phyloP scores from a whole-genome alignment of 2,329 filamentous ascomycete genomes.

The Emericellopsis atlantica region DNA sequence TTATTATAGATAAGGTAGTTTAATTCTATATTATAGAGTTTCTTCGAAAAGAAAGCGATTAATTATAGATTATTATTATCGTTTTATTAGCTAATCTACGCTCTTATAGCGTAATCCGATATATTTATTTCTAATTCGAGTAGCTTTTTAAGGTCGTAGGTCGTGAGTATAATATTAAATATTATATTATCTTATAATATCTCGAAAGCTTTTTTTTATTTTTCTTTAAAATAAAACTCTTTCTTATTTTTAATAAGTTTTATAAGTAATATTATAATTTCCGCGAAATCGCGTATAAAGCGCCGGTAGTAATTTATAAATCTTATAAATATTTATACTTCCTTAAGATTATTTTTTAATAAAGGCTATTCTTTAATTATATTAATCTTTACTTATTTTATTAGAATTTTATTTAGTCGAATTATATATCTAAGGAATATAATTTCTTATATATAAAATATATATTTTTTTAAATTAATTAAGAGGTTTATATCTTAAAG shows the following conservation, averaged over 20 bases:
- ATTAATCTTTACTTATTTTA: too few relatives aligned
- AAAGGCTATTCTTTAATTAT: too few relatives aligned
- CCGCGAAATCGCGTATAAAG: conserved; percentile 1
- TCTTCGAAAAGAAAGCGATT: conserved; percentile 2
- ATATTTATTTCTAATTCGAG: conserved; percentile 6
- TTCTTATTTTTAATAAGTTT: conserved; percentile 1
- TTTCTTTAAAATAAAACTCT: conserved; percentile 1
- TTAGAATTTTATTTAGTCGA: too few relatives aligned
- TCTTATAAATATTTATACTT: too few relatives aligned
- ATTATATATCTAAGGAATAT: too few relatives aligned
- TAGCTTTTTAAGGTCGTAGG: background rate
- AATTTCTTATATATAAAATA: too few relatives aligned
- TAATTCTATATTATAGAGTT: conserved; percentile 1
- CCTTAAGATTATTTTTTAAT: too few relatives aligned
- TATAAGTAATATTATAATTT: conserved; percentile 1
- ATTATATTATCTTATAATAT: conserved; percentile 1
- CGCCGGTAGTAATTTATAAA: conserved; percentile 1
- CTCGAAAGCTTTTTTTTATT: conserved; percentile 1
- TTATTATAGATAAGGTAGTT: conserved; percentile 3
- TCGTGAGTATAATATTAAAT: too few relatives aligned
- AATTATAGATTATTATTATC: background rate
- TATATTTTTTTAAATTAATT: conserved; percentile 4
- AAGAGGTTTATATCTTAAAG: too few relatives aligned
- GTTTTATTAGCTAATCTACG: background rate
- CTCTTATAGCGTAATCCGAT: conserved; percentile 1